phyloP scores from a whole-genome alignment of 2,329 filamentous ascomycete genomes.

The Coleophoma crateriformis region DNA sequence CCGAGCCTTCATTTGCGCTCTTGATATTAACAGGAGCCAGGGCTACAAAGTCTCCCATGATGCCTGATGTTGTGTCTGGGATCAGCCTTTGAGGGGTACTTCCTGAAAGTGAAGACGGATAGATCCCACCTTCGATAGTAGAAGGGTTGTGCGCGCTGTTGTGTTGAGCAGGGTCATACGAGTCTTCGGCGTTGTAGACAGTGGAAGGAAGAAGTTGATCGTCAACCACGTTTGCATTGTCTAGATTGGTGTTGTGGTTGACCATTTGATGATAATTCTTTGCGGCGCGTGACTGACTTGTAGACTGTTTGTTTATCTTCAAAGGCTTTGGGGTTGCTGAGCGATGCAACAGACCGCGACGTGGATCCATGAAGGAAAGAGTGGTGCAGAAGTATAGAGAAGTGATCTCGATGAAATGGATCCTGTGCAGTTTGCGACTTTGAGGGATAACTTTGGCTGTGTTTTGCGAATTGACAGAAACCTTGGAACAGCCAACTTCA shows the following conservation, averaged over 20 bases:
- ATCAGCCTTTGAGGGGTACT: not conserved
- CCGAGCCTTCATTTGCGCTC: conserved; percentile 2
- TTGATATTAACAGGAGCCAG: conserved; percentile 6
- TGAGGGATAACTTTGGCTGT: not conserved
- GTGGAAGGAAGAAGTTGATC: not conserved
- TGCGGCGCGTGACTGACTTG: not conserved
- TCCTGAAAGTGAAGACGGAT: not conserved
- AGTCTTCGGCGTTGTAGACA: not conserved
- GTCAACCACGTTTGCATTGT: not conserved
- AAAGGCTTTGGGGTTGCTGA: not conserved
- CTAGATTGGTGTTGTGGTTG: not conserved
- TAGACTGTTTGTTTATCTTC: not conserved
- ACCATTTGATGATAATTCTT: not conserved
- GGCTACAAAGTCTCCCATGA: conserved; percentile 21
- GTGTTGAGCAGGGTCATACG: not conserved
- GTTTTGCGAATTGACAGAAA: not conserved
- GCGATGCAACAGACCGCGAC: not conserved
- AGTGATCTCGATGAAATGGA: not conserved
- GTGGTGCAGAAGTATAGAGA: not conserved
- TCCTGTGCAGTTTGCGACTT: not conserved
- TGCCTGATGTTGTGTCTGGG: conserved; percentile 10
- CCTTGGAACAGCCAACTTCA: not conserved
- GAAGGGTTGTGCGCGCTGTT: not conserved
- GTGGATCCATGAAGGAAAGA: not conserved
- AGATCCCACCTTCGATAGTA: not conserved